Conservation (phyloP, 2,329 filamentous ascomycete species). For the Pseudocercospora cruenta region DNA sequence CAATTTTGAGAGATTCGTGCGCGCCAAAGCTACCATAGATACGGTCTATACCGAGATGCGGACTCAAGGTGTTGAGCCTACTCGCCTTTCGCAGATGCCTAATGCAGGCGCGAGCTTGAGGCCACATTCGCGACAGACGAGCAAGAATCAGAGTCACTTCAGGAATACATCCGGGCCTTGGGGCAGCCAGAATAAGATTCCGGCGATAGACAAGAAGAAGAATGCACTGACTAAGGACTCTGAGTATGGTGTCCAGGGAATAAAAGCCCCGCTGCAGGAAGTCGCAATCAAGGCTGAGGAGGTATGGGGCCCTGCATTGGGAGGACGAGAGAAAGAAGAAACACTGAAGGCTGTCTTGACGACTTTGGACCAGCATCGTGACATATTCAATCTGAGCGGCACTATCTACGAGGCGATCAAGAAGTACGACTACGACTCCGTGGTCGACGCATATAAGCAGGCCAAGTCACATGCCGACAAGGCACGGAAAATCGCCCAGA, state of each 20-base stretch:
- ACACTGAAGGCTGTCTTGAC: constrained; percentile 76
- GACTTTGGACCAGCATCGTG: constrained; percentile 76
- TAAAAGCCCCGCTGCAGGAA: constrained; percentile 84
- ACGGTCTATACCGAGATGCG: constrained; percentile 98
- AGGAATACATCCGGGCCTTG: constrained; percentile 41
- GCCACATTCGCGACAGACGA: constrained; percentile 68
- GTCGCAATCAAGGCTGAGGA: constrained; percentile 94
- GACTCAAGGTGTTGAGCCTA: constrained; percentile 63
- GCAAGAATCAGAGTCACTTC: constrained; percentile 59
- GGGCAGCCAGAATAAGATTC: constrained; percentile 42
- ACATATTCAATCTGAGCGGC: constrained; percentile 79
- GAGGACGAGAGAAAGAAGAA: constrained; percentile 88
- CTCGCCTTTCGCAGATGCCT: constrained; percentile 24
- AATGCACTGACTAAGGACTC: constrained; percentile 91
- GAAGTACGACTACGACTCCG: constrained; percentile 82
- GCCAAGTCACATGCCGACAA: constrained; percentile 83
- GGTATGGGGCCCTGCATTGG: constrained; percentile 92
- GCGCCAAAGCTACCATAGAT: constrained; percentile 96
- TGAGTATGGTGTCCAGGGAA: constrained; percentile 84
- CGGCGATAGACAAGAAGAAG: constrained; percentile 67
- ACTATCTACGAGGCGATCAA: constrained; percentile 82
- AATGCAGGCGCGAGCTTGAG: constrained; percentile 29
- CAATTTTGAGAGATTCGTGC: constrained; percentile 97
- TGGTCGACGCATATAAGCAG: constrained; percentile 83
- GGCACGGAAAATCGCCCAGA: constrained; percentile 68